Evolutionary conservation across 176 grass and related monocot species (phyloP).

Genomic region (Carex littledalei): DNA sequence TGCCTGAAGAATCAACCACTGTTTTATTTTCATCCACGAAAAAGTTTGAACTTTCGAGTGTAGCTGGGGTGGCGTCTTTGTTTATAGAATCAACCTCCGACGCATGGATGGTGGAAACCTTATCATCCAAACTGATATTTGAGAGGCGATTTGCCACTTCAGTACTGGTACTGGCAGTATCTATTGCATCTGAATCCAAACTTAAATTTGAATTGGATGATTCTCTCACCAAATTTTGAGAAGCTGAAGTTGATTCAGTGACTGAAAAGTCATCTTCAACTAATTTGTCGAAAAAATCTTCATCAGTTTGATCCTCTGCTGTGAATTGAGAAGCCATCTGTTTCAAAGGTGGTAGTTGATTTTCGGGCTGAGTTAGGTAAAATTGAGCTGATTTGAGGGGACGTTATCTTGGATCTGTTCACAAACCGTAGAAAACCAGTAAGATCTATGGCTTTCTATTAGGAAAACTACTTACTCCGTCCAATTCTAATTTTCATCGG

Average conservation of each 20-base stretch:
- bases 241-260: conserved; percentile 9
- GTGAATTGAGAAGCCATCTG: conserved; percentile 35
- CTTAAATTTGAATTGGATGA: conserved; percentile 38
- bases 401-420: conserved; percentile 6
- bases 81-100: not conserved
- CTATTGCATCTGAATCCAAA: conserved; percentile 20
- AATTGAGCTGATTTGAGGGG: not conserved
- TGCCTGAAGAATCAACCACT: conserved; percentile 9
- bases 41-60: not conserved
- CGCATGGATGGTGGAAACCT: not conserved
- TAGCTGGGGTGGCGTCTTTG: not conserved
- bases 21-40: not conserved
- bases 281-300: conserved; percentile 94
- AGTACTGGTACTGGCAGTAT: conserved; percentile 21
- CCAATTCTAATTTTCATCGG: not conserved
- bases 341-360: not conserved
- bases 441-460: conserved; percentile 5
- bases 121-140: conserved; percentile 27
- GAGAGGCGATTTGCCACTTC: conserved; percentile 23
- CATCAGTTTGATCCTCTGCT: conserved; percentile 70
- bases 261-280: conserved; percentile 48
- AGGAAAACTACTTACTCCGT: not conserved
- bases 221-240: conserved; percentile 18
- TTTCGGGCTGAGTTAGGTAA: not conserved
- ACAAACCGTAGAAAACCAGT: not conserved